Evolutionary conservation across 2,329 filamentous ascomycete genomes (phyloP).

Genomic region (Xylaria sp.): DNA sequence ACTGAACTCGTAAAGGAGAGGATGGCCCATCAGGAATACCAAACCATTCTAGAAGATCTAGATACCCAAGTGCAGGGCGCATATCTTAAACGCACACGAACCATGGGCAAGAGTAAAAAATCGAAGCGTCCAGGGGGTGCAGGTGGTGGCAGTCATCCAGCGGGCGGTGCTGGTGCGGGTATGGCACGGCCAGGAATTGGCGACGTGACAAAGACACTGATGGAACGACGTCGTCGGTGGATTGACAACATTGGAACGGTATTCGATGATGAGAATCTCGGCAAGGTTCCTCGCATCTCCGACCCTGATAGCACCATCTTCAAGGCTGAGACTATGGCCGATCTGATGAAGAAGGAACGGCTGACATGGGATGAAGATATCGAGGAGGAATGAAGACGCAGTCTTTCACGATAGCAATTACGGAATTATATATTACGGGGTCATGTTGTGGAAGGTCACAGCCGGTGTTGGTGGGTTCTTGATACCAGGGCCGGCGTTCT

Average conservation of each 20-base stretch:
- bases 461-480: slow-evolving; percentile 27
- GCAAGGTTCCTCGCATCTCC: slow-evolving; percentile 72
- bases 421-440: background rate
- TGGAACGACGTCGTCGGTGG: slow-evolving; percentile 92
- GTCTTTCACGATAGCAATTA: background rate
- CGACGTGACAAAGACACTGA: slow-evolving; percentile 88
- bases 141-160: slow-evolving; percentile 73
- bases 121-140: slow-evolving; percentile 82
- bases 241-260: slow-evolving; percentile 90
- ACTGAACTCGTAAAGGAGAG: slow-evolving; percentile 89
- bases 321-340: slow-evolving; percentile 75
- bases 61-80: slow-evolving; percentile 94
- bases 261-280: slow-evolving; percentile 83
- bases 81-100: slow-evolving; percentile 94
- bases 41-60: slow-evolving; percentile 94
- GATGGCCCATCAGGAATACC: slow-evolving; percentile 97
- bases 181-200: slow-evolving; percentile 84
- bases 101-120: slow-evolving; percentile 93
- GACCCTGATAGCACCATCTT: slow-evolving; percentile 79
- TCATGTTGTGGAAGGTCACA: background rate
- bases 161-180: slow-evolving; percentile 67
- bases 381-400: slow-evolving; percentile 64
- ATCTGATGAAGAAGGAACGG: slow-evolving; percentile 77
- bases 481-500: slow-evolving; percentile 35
- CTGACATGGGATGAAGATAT: slow-evolving; percentile 85